Percentiles rank a stretch among this genome's conserved stretches.
Evolutionary conservation across 2,329 filamentous ascomycete genomes (phyloP).

Genomic region (Colletotrichum eremochloae): DNA sequence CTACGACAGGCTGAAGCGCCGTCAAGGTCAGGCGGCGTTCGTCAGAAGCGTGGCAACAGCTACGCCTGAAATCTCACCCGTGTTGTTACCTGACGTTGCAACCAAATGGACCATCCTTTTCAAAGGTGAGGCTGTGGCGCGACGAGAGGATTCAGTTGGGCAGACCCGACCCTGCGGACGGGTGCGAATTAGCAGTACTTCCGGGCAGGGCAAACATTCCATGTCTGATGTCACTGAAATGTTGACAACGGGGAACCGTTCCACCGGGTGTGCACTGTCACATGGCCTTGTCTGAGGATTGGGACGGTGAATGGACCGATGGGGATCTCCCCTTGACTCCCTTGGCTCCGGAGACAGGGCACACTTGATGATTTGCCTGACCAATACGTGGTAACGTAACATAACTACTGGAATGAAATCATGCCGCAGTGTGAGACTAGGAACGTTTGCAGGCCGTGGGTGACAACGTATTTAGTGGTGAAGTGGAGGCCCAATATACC

Average conservation of each 20-base stretch:
- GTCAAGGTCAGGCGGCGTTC: neutral
- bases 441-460: slow-evolving; percentile 23
- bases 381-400: slow-evolving; percentile 20
- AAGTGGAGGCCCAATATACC: slow-evolving; percentile 15
- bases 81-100: slow-evolving; percentile 8
- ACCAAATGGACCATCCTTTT: neutral
- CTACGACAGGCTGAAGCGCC: neutral
- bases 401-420: slow-evolving; percentile 26
- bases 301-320: slow-evolving; percentile 28
- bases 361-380: slow-evolving; percentile 13
- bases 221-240: slow-evolving; percentile 35
- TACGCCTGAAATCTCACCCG: neutral
- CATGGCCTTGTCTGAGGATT: slow-evolving; percentile 28
- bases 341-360: slow-evolving; percentile 1
- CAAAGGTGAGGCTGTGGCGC: slow-evolving; percentile 10
- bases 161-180: neutral
- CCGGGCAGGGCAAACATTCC: slow-evolving; percentile 1
- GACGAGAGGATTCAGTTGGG: neutral
- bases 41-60: slow-evolving; percentile 8
- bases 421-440: neutral
- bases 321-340: slow-evolving; percentile 14
- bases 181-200: slow-evolving; percentile 7
- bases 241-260: slow-evolving; percentile 33
- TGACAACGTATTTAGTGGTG: neutral
- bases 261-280: slow-evolving; percentile 28